Base-by-base conservation (phyloP, 83 land plant genomes). In the Diphasiastrum complanatum region DNA sequence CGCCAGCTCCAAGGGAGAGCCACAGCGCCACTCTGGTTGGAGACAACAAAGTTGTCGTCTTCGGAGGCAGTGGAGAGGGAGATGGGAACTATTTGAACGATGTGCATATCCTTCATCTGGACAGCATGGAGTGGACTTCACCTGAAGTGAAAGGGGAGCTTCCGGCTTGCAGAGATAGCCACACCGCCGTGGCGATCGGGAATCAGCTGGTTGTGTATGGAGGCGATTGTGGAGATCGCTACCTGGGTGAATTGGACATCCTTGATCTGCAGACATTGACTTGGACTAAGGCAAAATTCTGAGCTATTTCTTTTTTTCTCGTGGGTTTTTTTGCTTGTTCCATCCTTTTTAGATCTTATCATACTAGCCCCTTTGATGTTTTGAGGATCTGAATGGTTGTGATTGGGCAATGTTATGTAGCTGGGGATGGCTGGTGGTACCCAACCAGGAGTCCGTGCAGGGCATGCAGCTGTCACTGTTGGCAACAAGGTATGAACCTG, bases 61-160 rank as follows among this genome's bases (percentile, higher is more conserved):
- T 85, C 35, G 85, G 89, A 0, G 89, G 89, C 3, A 81, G 81
- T 58, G 85, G 89, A 34, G 85, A 85, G 74, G 89, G 89, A 12
- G 82, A 68, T 59, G 63, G 62, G 11, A 85, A 85, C 65, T 85
- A 85, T 41, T 74, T 85, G 69, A 85, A 79, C 63, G 89, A 85
- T 68, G 71, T 85, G 12, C 78, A 85, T 66, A 51, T 85, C 53
- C 37, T 85, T 14, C 81, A 85, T 55, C 57, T 85, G 11, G 79
- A 74, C 63, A 70, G 53, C 1, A 76, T 85, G 89, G 49, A 27
- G 10, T 85, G 89, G 89, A 73, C 29, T 34, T 76, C 78, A 0
- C 78, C 81, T 2, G 76, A 59, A 36, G 78, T 79, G 65, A 81
- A 66, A 29, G 85, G 85, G 3, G 71, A 79, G 32, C 53, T 66